Conservation (phyloP, 208 protist species). For the Leishmania martiniquensis region DNA sequence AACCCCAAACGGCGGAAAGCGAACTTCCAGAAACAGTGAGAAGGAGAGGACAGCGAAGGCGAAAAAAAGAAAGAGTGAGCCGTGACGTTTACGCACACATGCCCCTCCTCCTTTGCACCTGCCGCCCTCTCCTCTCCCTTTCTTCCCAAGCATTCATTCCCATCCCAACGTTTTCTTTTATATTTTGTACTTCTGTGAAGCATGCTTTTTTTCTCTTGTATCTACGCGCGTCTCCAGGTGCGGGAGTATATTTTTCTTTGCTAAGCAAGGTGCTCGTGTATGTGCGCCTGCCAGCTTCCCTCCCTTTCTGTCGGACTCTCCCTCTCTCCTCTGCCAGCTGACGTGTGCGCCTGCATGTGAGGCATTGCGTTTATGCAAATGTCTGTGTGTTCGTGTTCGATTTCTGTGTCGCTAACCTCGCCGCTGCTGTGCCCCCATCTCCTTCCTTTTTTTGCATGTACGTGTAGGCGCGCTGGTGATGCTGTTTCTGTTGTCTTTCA, state of each 20-base stretch:
- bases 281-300: neutral
- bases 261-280: neutral
- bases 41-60: no score
- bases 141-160: neutral
- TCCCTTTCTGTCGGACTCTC: no score
- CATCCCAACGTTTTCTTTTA: neutral
- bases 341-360: no score
- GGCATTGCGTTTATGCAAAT: no score
- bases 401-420: no score
- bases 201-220: neutral
- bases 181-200: neutral
- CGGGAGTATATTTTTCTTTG: neutral
- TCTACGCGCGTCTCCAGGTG: neutral
- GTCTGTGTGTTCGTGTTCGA: no score
- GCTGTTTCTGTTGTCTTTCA: no score
- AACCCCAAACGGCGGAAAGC: neutral
- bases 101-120: neutral
- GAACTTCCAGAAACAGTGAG: neutral
- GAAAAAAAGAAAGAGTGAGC: neutral
- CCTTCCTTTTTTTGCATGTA: no score
- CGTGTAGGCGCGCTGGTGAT: no score
- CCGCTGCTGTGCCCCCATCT: no score
- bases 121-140: neutral
- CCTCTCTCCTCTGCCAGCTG: no score
- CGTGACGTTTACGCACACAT: neutral